These are phyloP conservation scores for Blepharisma japonicum DNA, from an alignment of 73 alveolate genomes.

Conservation along the genomic window DNA sequence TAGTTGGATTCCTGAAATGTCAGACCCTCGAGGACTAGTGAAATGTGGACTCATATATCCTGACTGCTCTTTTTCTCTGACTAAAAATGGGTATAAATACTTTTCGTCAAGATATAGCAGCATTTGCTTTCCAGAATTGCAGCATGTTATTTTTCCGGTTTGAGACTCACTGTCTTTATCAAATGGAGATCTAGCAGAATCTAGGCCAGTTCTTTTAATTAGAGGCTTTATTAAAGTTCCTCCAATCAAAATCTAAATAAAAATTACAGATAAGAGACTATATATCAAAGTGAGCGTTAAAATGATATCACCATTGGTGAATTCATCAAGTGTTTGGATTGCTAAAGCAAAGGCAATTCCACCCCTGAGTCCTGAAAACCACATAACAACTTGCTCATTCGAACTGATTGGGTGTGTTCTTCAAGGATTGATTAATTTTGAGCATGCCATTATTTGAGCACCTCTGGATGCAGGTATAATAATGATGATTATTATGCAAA, in stretches of 20 bases:
- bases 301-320: slow-evolving; percentile 53
- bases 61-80: neutral
- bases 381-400: slow-evolving; percentile 56
- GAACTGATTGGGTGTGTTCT: slow-evolving; percentile 38
- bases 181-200: no score
- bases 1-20: no score
- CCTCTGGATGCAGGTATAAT: slow-evolving; percentile 61
- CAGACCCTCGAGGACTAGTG: no score
- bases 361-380: slow-evolving; percentile 84
- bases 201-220: neutral
- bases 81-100: slow-evolving; percentile 22
- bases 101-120: neutral
- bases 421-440: slow-evolving; percentile 50
- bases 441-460: slow-evolving; percentile 45
- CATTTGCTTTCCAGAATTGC: neutral
- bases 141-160: neutral
- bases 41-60: no score
- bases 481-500: slow-evolving; percentile 39
- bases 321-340: slow-evolving; percentile 46
- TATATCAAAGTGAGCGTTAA: slow-evolving; percentile 54
- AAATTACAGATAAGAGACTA: slow-evolving; percentile 42
- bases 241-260: slow-evolving; percentile 2
- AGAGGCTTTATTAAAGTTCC: slow-evolving; percentile 27
- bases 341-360: slow-evolving; percentile 94
- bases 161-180: neutral